Conservation (phyloP, 306 rosid genomes). For the Trichosanthes cucumerina region DNA sequence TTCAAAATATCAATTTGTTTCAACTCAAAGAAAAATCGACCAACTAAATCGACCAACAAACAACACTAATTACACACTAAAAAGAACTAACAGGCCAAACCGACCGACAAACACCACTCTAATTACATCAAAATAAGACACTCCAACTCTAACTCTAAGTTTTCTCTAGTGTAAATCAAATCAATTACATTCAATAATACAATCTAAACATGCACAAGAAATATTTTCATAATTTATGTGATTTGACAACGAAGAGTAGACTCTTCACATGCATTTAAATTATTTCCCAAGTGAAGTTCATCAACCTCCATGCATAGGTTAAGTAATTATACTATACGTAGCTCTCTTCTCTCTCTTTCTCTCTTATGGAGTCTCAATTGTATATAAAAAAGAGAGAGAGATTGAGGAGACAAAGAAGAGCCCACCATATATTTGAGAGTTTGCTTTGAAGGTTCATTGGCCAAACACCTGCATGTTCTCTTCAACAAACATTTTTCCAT, state of each 20-base stretch:
- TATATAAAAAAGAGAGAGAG: neutral
- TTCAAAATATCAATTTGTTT: neutral
- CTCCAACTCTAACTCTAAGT: neutral
- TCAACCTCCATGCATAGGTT: neutral
- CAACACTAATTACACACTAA: neutral
- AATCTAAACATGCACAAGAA: neutral
- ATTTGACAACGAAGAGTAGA: neutral
- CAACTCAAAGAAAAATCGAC: neutral
- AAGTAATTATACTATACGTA: too few relatives aligned
- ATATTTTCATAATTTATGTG: neutral
- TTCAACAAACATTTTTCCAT: constrained; percentile 37
- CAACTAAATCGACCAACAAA: neutral
- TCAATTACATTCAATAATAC: neutral
- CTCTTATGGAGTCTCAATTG: too few relatives aligned
- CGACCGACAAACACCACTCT: neutral
- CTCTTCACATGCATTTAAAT: neutral
- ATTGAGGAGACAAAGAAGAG: constrained; percentile 47
- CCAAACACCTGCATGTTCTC: constrained; percentile 94
- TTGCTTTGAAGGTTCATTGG: constrained; percentile 36
- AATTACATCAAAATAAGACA: neutral
- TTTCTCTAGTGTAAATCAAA: neutral
- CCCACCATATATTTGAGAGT: constrained; percentile 45
- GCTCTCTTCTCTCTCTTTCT: too few relatives aligned
- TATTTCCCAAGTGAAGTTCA: neutral
- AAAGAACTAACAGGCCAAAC: neutral